Evolutionary conservation across 805 yeast genomes (phyloP).

Genomic region (Pichia cephalocereana): DNA sequence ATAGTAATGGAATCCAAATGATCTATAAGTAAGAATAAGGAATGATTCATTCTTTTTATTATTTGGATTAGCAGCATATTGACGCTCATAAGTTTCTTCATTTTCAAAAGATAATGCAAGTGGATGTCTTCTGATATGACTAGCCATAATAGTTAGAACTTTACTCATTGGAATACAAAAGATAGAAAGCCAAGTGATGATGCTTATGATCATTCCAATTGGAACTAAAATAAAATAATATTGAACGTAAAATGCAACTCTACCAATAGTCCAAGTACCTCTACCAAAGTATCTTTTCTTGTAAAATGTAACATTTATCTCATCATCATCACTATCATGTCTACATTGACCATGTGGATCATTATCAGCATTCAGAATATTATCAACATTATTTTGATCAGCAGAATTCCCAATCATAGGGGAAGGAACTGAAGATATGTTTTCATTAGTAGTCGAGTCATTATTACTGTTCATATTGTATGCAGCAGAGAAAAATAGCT

Average conservation of each 20-base stretch:
- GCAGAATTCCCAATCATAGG: not conserved
- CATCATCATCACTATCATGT: slow-evolving; percentile 18
- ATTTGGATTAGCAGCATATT: slow-evolving; percentile 7
- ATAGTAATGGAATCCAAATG: slow-evolving; percentile 87
- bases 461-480: not conserved
- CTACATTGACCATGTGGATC: not conserved
- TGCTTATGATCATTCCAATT: slow-evolving; percentile 41
- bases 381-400: not conserved
- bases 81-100: slow-evolving; percentile 39
- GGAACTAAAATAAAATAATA: slow-evolving; percentile 71
- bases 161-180: slow-evolving; percentile 93
- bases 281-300: slow-evolving; percentile 68
- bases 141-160: slow-evolving; percentile 54
- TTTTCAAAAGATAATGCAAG: slow-evolving; percentile 70
- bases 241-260: slow-evolving; percentile 63
- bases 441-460: not conserved
- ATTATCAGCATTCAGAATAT: too few relatives aligned
- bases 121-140: slow-evolving; percentile 85
- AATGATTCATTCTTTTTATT: slow-evolving; percentile 45
- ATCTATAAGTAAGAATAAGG: slow-evolving; percentile 82
- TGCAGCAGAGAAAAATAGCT: slow-evolving; percentile 63
- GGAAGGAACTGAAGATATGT: not conserved
- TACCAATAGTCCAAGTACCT: slow-evolving; percentile 83
- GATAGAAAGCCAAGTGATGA: slow-evolving; percentile 71
- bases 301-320: slow-evolving; percentile 19